Conservation (phyloP, 305 asterid genomes). For the Fraxinus platypoda region DNA sequence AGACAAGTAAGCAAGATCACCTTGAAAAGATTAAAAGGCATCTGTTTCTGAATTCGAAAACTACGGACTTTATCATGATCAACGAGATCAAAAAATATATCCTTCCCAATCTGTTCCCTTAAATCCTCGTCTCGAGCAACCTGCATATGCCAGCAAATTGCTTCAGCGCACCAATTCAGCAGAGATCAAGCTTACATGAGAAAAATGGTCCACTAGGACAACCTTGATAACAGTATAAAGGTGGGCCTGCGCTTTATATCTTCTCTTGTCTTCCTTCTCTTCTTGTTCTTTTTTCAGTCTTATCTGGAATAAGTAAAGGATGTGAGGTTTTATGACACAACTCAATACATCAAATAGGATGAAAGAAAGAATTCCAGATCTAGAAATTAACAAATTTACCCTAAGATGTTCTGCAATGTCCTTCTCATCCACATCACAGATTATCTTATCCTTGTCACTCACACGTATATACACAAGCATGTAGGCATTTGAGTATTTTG, state of each 20-base stretch:
- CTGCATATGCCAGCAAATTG: constrained; percentile 35
- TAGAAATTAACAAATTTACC: constrained; percentile 23
- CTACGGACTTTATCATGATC: constrained; percentile 94
- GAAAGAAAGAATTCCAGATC: constrained; percentile 13
- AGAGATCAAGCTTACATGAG: constrained; percentile 15
- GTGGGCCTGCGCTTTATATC: constrained; percentile 90
- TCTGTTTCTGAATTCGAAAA: constrained; percentile 86
- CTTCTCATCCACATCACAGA: constrained; percentile 78
- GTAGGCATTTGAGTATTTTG: constrained; percentile 96
- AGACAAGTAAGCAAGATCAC: constrained; percentile 18
- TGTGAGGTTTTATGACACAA: constrained; percentile 16
- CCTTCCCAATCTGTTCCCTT: constrained; percentile 86
- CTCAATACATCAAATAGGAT: constrained; percentile 7
- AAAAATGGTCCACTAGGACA: constrained; percentile 12
- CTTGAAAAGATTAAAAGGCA: constrained; percentile 67
- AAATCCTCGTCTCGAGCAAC: constrained; percentile 96
- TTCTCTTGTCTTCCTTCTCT: constrained; percentile 89
- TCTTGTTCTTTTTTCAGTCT: constrained; percentile 78
- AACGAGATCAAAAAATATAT: constrained; percentile 86
- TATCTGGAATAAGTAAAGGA: constrained; percentile 45
- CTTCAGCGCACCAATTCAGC: constrained; percentile 19
- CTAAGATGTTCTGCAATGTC: constrained; percentile 50
- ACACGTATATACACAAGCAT: constrained; percentile 98
- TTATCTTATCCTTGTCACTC: constrained; percentile 92
- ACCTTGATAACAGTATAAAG: constrained; percentile 95